Conservation (phyloP, 257 asterid genomes). For the Primulina huaijiensis region DNA sequence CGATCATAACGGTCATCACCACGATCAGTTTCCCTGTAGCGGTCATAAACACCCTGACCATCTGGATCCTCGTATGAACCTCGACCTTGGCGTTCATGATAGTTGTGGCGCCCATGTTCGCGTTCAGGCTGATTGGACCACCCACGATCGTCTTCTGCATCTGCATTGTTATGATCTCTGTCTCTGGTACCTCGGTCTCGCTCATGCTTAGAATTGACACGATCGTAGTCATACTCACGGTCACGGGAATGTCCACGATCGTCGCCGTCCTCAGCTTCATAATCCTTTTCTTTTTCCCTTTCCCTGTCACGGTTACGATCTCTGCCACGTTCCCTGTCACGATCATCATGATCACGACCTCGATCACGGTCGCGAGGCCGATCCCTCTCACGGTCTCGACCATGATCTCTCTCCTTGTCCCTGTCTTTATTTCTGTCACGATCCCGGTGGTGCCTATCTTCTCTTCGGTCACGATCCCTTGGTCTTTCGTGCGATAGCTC, state of each 20-base stretch:
- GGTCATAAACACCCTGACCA: slow-evolving; percentile 35
- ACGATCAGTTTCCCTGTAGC: slow-evolving; percentile 35
- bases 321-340: slow-evolving; percentile 44
- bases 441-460: slow-evolving; percentile 82
- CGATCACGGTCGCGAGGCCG: slow-evolving; percentile 25
- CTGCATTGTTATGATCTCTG: slow-evolving; percentile 26
- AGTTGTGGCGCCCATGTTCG: slow-evolving; percentile 36
- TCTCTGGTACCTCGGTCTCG: slow-evolving; percentile 21
- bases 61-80: slow-evolving; percentile 36
- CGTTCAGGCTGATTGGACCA: slow-evolving; percentile 28
- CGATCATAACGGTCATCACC: slow-evolving; percentile 37
- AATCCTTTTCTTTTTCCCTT: slow-evolving; percentile 28
- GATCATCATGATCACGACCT: slow-evolving; percentile 43
- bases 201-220: slow-evolving; percentile 31
- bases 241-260: slow-evolving; percentile 38
- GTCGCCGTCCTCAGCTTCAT: slow-evolving; percentile 30
- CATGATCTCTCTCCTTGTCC: slow-evolving; percentile 56
- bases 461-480: slow-evolving; percentile 83
- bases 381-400: slow-evolving; percentile 33
- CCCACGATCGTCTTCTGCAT: slow-evolving; percentile 37
- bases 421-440: slow-evolving; percentile 70
- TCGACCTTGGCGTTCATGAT: slow-evolving; percentile 35
- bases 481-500: slow-evolving; percentile 78
- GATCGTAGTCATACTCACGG: slow-evolving; percentile 33
- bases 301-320: slow-evolving; percentile 55